These are phyloP conservation scores for Peronospora destructor DNA, from an alignment of 352 stramenopile genomes.

Conservation along the genomic window DNA sequence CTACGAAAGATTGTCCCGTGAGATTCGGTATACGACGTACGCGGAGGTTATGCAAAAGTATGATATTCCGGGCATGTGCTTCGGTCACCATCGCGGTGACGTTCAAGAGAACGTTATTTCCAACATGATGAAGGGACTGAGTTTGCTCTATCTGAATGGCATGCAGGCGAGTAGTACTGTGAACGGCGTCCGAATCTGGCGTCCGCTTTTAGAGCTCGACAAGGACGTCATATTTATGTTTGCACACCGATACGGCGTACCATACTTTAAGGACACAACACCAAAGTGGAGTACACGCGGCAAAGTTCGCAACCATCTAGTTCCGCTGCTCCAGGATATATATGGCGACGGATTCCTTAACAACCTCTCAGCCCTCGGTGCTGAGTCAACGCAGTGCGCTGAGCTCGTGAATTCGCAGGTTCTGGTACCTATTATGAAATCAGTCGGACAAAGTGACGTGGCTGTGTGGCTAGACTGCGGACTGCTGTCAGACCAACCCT, in stretches of 20 bases:
- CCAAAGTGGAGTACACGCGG: constrained; percentile 94
- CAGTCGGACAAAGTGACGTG: constrained; percentile 46
- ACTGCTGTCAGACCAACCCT: constrained; percentile 48
- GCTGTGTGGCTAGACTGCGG: constrained; percentile 68
- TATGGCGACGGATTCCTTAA: constrained; percentile 89
- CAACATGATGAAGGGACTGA: constrained; percentile 94
- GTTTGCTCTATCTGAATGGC: constrained; percentile 90
- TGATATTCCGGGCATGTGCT: constrained; percentile 86
- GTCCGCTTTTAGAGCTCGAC: constrained; percentile 90
- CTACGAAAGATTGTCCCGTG: constrained; percentile 91
- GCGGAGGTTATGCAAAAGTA: constrained; percentile 69
- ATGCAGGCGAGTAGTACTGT: constrained; percentile 84
- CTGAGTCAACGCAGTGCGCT: constrained; percentile 73
- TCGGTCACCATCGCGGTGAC: constrained; percentile 95
- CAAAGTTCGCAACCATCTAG: constrained; percentile 91
- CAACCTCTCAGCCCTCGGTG: constrained; percentile 72
- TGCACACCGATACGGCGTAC: constrained; percentile 91
- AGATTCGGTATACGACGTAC: constrained; percentile 93
- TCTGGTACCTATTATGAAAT: constrained; percentile 53
- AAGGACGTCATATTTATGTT: constrained; percentile 94
- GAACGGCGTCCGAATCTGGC: constrained; percentile 83
- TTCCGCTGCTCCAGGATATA: constrained; percentile 92
- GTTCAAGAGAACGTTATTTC: constrained; percentile 98
- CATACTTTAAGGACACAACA: constrained; percentile 97
- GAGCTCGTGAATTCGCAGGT: constrained; percentile 57